Conservation (phyloP, 306 rosid species). For the Leucaena leucocephala region DNA sequence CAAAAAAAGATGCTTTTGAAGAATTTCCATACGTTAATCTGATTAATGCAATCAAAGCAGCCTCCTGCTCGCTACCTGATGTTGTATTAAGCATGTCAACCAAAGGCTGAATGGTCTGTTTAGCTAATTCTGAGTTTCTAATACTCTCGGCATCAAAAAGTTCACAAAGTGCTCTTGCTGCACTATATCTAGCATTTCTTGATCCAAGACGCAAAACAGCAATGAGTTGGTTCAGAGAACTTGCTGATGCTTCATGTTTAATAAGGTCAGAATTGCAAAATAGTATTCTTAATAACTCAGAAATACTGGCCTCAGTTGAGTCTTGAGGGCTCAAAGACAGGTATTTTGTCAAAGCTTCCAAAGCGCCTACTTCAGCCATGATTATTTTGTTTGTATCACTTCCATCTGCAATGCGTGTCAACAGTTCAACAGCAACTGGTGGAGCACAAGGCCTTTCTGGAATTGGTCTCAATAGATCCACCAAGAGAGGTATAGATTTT, state of each 20-base stretch:
- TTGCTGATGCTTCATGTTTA: slow-evolving; percentile 76
- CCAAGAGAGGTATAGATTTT: slow-evolving; percentile 89
- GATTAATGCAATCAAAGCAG: slow-evolving; percentile 78
- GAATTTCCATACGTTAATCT: slow-evolving; percentile 78
- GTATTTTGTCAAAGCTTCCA: slow-evolving; percentile 93
- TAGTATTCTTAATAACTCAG: slow-evolving; percentile 82
- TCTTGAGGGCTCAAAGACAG: slow-evolving; percentile 98
- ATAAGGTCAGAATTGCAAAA: slow-evolving; percentile 84
- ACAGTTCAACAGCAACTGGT: slow-evolving; percentile 81
- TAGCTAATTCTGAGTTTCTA: slow-evolving; percentile 77
- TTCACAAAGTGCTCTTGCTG: slow-evolving; percentile 84
- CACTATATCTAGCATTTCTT: slow-evolving; percentile 90
- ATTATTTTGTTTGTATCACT: slow-evolving; percentile 78
- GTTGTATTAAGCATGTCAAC: slow-evolving; percentile 90
- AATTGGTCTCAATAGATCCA: slow-evolving; percentile 94
- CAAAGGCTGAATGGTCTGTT: slow-evolving; percentile 87
- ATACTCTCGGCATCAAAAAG: slow-evolving; percentile 73
- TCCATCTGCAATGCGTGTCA: slow-evolving; percentile 88
- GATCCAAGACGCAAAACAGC: slow-evolving; percentile 98
- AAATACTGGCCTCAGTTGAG: slow-evolving; percentile 79
- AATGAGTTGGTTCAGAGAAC: slow-evolving; percentile 86
- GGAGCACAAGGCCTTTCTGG: slow-evolving; percentile 97
- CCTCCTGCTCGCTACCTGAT: slow-evolving; percentile 86
- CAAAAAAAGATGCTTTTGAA: slow-evolving; percentile 59
- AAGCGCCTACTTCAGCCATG: slow-evolving; percentile 94